phyloP scores from a whole-genome alignment of 225 moss, liverwort and hornwort species.

The Polytrichum commune region DNA sequence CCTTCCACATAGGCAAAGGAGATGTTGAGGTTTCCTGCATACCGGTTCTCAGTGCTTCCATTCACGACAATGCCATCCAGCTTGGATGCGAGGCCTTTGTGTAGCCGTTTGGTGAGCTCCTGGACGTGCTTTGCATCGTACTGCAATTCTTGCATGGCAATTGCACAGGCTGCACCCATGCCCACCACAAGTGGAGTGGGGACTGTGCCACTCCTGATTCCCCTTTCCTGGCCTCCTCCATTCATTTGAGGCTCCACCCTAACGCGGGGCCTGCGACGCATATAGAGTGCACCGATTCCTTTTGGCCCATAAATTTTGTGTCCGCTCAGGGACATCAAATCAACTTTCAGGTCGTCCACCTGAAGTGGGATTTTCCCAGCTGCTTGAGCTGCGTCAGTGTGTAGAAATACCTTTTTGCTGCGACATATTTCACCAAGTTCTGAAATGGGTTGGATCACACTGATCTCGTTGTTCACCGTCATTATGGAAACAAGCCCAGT shows the following conservation, averaged over 20 bases:
- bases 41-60: slow-evolving; percentile 40
- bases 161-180: slow-evolving; percentile 36
- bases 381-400: slow-evolving; percentile 43
- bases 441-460: slow-evolving; percentile 47
- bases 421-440: slow-evolving; percentile 46
- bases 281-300: slow-evolving; percentile 45
- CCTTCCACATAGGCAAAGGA: slow-evolving; percentile 58
- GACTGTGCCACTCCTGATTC: slow-evolving; percentile 49
- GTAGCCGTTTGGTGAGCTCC: slow-evolving; percentile 25
- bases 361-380: slow-evolving; percentile 39
- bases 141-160: slow-evolving; percentile 55
- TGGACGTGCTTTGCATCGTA: slow-evolving; percentile 31
- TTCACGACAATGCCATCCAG: slow-evolving; percentile 45
- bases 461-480: slow-evolving; percentile 54
- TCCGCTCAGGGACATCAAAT: slow-evolving; percentile 52
- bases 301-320: slow-evolving; percentile 58
- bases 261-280: slow-evolving; percentile 34
- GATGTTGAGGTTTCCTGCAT: slow-evolving; percentile 50
- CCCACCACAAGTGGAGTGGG: slow-evolving; percentile 36
- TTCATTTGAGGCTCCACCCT: slow-evolving; percentile 60
- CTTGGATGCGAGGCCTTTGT: slow-evolving; percentile 32
- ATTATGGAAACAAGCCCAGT: slow-evolving; percentile 47
- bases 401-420: slow-evolving; percentile 41
- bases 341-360: slow-evolving; percentile 57
- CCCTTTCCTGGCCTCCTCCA: slow-evolving; percentile 57